Base-by-base conservation (phyloP, 31 red algal genomes). In the Endocladia muricata region DNA sequence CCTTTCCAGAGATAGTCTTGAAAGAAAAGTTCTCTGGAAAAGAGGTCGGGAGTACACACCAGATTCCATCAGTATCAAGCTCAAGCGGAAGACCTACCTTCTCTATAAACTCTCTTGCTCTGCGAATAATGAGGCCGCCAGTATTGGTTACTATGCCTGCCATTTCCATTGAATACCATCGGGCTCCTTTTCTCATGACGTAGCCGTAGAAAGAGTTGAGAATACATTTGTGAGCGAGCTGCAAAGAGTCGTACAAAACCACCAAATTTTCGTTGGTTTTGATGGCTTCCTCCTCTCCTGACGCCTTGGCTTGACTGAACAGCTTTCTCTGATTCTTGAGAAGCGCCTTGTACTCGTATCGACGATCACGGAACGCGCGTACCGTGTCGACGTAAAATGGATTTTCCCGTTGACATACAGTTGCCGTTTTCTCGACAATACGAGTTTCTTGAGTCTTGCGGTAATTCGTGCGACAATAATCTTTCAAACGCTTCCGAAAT, bases 91-190 rank as follows among this genome's bases (percentile, higher is more conserved):
- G 73, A 17, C 96, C 96, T 54, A 99, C 81, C 28, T 88, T 82
- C 15, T 99, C 96, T 26, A 99, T 93, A 58, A 92, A 84, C 61
- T 95, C 88, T 31, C 92, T 82, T 4, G 96, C 96, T 59, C 86
- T 61, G 21, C 79, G 75, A 74, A 99, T 99, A 39, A 99, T 99
- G 0, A 85, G 60, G 21, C 92, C 89, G 37, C 96, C 96, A 21
- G 93, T 99, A 47, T 95, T 93, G 22, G 96, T 99, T 5, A 99
- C 96, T 43, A 99, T 79, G 3, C 96, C 96, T 13, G 96, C 96
- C 96, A 99, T 99, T 62, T 99, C 96, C 96, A 99, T 99, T 17
- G 96, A 99, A 61, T 99, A 99, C 96, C 96, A 99, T 17, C 96
- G 81, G 23, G 96, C 96, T 17, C 89, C 96, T 37, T 79, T 83